Evolutionary conservation across 768 basidiomycete species (phyloP).

Genomic region (Lentinula raphanica): DNA sequence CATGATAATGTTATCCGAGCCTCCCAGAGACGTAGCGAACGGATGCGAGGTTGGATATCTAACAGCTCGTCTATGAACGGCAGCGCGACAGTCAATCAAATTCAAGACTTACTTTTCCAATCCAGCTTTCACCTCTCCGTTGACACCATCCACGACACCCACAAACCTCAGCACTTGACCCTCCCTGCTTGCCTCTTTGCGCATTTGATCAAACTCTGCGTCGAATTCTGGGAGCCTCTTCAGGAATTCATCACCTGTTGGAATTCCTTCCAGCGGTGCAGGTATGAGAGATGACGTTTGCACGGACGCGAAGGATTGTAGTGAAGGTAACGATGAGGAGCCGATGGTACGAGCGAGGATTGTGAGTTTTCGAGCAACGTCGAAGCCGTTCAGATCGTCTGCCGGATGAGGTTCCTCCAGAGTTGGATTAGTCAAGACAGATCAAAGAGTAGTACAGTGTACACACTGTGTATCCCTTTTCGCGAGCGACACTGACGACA

Average conservation of each 20-base stretch:
- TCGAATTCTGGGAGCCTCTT: constrained; percentile 78
- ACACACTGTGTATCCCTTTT: constrained; percentile 89
- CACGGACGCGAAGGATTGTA: constrained; percentile 82
- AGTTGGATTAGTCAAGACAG: neutral
- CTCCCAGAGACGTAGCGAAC: constrained; percentile 92
- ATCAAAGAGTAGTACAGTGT: neutral
- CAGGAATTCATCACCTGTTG: constrained; percentile 81
- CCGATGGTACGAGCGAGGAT: constrained; percentile 85
- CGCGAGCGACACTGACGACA: constrained; percentile 81
- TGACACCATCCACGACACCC: constrained; percentile 82
- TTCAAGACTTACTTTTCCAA: constrained; percentile 67
- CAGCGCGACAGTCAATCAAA: neutral
- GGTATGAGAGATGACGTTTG: constrained; percentile 85
- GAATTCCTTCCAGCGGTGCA: constrained; percentile 55
- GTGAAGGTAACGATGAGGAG: constrained; percentile 37
- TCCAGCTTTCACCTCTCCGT: constrained; percentile 75
- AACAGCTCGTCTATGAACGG: neutral
- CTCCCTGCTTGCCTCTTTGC: constrained; percentile 71
- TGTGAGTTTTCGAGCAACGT: constrained; percentile 95
- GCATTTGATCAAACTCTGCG: constrained; percentile 64
- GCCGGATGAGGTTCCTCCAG: constrained; percentile 94
- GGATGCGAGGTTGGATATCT: constrained; percentile 90
- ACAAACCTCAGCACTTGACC: constrained; percentile 90
- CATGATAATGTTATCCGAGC: constrained; percentile 97
- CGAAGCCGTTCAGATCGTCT: constrained; percentile 94